Evolutionary conservation across 2,329 filamentous ascomycete genomes (phyloP).

Genomic region (Juglanconis sp.): DNA sequence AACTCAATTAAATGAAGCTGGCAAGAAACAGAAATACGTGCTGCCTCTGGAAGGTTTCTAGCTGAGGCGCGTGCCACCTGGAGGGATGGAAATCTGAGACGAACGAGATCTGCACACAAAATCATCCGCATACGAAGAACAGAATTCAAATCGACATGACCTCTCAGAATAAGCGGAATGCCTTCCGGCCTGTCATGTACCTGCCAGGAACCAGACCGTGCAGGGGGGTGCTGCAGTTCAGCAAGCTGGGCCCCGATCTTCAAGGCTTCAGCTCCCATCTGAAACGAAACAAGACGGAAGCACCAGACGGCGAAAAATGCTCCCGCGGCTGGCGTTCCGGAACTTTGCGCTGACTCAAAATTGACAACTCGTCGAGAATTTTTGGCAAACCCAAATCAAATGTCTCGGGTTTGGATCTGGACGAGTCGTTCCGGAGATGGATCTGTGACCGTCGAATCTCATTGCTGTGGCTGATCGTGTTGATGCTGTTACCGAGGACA

Average conservation of each 20-base stretch:
- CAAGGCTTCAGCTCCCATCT: constrained; percentile 4
- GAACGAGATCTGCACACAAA: background rate
- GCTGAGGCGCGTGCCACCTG: background rate
- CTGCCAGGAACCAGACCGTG: constrained; percentile 11
- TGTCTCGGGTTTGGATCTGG: no score
- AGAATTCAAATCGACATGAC: background rate
- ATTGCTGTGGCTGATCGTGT: background rate
- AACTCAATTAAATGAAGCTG: constrained; percentile 8
- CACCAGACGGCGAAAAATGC: background rate
- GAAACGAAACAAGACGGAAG: constrained; percentile 14
- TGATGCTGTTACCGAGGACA: background rate
- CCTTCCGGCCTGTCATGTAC: background rate
- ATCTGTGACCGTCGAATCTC: no score
- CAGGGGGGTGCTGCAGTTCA: constrained; percentile 6
- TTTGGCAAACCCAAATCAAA: no score
- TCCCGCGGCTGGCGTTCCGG: constrained; percentile 9
- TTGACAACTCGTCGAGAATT: no score
- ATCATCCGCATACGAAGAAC: no score
- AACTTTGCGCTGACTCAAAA: constrained; percentile 9
- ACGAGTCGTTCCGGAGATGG: no score
- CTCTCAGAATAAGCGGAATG: background rate
- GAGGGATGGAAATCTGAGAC: background rate
- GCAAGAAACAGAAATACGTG: no score
- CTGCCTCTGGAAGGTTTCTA: no score
- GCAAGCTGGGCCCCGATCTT: background rate